Conservation (phyloP, 768 basidiomycete species). For the Paxillus involutus region DNA sequence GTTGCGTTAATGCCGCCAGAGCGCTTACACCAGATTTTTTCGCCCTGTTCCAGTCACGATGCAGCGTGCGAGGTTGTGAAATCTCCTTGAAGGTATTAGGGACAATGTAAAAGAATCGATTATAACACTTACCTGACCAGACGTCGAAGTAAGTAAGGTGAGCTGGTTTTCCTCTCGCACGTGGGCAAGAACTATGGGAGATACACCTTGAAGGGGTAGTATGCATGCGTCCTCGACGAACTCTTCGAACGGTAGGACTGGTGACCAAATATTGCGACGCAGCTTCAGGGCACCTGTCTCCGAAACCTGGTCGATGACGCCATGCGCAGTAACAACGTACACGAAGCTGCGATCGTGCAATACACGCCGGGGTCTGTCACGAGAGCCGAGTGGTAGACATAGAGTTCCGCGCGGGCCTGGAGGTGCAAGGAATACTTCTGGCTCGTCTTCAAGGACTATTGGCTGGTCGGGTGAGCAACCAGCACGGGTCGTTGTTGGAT, state of each 20-base stretch:
- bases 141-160: constrained; percentile 18
- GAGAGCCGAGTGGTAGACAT: constrained; percentile 22
- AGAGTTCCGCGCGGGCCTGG: constrained; percentile 3
- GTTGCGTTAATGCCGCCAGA: constrained; percentile 40
- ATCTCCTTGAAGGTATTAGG: constrained; percentile 11
- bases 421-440: background rate
- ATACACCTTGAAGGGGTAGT: constrained; percentile 22
- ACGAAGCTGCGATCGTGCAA: constrained; percentile 20
- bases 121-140: constrained; percentile 23
- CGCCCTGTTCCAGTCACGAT: constrained; percentile 30
- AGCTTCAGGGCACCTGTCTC: constrained; percentile 19
- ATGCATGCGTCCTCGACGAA: constrained; percentile 45
- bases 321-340: constrained; percentile 39
- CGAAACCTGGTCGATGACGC: constrained; percentile 32
- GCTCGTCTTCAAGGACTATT: background rate
- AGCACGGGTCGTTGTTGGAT: background rate
- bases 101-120: background rate
- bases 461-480: background rate
- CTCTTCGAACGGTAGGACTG: constrained; percentile 25
- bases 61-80: constrained; percentile 10
- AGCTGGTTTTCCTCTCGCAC: constrained; percentile 37
- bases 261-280: constrained; percentile 17
- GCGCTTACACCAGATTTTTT: constrained; percentile 45
- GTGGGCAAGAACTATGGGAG: constrained; percentile 38
- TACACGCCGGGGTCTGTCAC: constrained; percentile 42